These are phyloP conservation scores for Ogataea dorogensis DNA, from an alignment of 805 yeast species.

Conservation along the genomic window DNA sequence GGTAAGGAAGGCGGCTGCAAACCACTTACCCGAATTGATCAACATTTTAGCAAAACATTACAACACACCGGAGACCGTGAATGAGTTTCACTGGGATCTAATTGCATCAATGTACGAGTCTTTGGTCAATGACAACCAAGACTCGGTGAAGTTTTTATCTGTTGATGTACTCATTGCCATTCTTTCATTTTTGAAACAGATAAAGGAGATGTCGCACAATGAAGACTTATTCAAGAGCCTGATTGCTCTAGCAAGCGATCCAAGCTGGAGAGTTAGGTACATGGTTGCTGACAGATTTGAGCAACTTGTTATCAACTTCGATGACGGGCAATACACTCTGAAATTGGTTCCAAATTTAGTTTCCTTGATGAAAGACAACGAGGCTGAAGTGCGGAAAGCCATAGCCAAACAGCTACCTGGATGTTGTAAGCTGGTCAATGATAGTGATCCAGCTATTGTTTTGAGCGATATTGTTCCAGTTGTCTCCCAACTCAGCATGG, in stretches of 20 bases:
- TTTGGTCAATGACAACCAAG: conserved; percentile 83
- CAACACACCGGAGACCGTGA: conserved; percentile 41
- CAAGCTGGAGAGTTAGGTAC: conserved; percentile 97
- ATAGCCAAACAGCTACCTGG: conserved; percentile 88
- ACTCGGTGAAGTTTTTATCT: conserved; percentile 86
- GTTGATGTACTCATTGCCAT: conserved; percentile 87
- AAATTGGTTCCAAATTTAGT: conserved; percentile 70
- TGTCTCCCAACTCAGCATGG: conserved; percentile 80
- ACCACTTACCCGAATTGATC: conserved; percentile 72
- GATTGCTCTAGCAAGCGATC: conserved; percentile 74
- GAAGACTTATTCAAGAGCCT: conserved; percentile 64
- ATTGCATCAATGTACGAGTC: conserved; percentile 79
- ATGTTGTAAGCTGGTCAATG: conserved; percentile 52
- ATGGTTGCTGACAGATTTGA: conserved; percentile 96
- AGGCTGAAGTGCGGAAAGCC: conserved; percentile 96
- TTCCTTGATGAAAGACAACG: conserved; percentile 80
- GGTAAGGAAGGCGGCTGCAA: conserved; percentile 95
- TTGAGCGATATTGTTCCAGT: conserved; percentile 75
- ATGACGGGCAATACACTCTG: conserved; percentile 54
- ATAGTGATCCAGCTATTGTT: conserved; percentile 46
- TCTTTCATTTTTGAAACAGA: conserved; percentile 61
- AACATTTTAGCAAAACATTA: conserved; percentile 44
- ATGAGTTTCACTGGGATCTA: conserved; percentile 69
- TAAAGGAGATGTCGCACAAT: conserved; percentile 56
- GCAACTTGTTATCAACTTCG: conserved; percentile 63